Base-by-base conservation (phyloP, 345 rosid genomes). In the Excoecaria agallocha region DNA sequence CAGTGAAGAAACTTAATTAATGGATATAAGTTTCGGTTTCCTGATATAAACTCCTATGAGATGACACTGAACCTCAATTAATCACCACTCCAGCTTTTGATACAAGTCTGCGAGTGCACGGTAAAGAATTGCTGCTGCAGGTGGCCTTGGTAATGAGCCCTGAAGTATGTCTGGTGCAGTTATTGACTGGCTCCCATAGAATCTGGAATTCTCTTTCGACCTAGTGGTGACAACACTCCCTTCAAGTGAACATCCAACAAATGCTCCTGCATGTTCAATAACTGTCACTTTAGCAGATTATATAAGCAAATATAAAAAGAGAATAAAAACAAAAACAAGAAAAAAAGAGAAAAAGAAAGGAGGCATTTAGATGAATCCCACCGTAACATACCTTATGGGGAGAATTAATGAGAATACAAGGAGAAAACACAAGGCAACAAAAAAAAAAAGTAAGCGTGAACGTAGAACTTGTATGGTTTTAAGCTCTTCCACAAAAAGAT, bases 181-280 rank as follows among this genome's bases (percentile, higher is more conserved):
- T 69, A 95, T 75, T 12, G 99, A 88, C 65, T 90, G 97, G 81
- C 89, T 90, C 65, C 99, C 99, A 41, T 91, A 95, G 73, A 93
- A 95, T 74, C 88, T 82, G 66, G 88, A 87, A 76, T 92, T 92
- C 82, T 87, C 97, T 81, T 78, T 81, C 50, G 79, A 76, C 49
- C 96, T 89, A 30, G 97, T 86, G n/a, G 89, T 86, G 74, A 94
- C 89, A 15, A 92, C 48, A 73, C 94, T 92, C 38, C 98, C 95
- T 85, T 94, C 91, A 59, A 94, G 92, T 3, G 98, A 91, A 77
- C 97, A 94, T 69, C 98, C 98, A 15, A 93, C 87, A 71, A 95
- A 93, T 38, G 99, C 97, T 81, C 98, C 99, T 95, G 82, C 71
- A 70, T 51, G 61, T 68, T 69, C 56, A 71, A 73, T 6, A 8